Base-by-base conservation (phyloP, 148 eudicot genomes). In the Vaccinium macrocarpon region DNA sequence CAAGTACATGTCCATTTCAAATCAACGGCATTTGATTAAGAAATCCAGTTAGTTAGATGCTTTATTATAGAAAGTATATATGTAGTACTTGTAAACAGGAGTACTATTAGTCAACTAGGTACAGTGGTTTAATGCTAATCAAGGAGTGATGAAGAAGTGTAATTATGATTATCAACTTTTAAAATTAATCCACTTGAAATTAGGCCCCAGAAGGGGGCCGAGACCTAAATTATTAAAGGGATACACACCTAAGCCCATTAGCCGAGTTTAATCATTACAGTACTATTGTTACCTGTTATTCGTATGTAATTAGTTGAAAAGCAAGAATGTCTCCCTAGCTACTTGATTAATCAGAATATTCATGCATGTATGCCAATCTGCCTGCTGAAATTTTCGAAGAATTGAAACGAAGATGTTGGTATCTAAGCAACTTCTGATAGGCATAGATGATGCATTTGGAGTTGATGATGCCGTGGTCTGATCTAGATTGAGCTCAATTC, bases 141-240 rank as follows among this genome's bases (percentile, higher is more conserved):
- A 81, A 49, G 53, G 10, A 81, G 75, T 57, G 56, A 81, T 66
- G 49, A 64, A 19, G 83, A 9, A 16, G 42, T 48, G 83, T 66
- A 81, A 82, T 82, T 68, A 68, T 68, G 25, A 82, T 64, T 5
- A 78, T n/a, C 50, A 50, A 70, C 84, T 68, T 82, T 82, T 46
- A 55, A 23, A 12, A 27, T 50, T 42, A 42, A 42, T 42, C 46
- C 84, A 82, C 84, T 66, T 82, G 56, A 50, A 68, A 27, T 29
- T 68, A 81, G 72, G 76, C 25, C 55, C 25, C 29, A 16, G 27
- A 66, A 25, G 13, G 71, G 10, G 35, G 57, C 25, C 14, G 16
- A 14, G 72, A 27, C 50, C 72, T 71, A n/a, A 80, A 48, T 19
- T 62, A 61, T 10, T 13, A 27, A 25, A 68, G 38, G 18, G 32